Base-by-base conservation (phyloP, 1,284 basidiomycete genomes). In the Papiliotrema nemorosa region DNA sequence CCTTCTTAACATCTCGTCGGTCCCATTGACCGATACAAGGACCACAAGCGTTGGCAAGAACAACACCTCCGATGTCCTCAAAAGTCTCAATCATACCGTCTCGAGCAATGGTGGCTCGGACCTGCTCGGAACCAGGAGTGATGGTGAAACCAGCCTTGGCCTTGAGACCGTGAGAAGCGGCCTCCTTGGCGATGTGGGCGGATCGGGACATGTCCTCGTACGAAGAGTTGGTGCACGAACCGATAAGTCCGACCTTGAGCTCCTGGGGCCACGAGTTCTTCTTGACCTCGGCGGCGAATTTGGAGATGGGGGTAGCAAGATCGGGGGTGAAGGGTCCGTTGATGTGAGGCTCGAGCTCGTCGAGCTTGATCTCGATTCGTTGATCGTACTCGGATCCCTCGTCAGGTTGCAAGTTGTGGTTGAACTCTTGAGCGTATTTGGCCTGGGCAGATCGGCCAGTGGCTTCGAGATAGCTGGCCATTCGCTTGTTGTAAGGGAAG, bases 11-110 rank as follows among this genome's bases (percentile, higher is more conserved):
- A 49, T 87, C 85, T 38, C 96, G 82, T 94, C 96, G 84, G 74
- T 97, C 92, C 96, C 96, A 99, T 77, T 97, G 96, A 35, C 96
- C 96, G 63, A 98, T 98, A 73, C 96, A 99, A 26, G 96, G 96
- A 47, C 96, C 96, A 64, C 96, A 98, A 1, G 96, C 96, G 72
- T 99, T 99, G 13, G 96, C 94, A 26, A 99, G 79, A 14, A 99
- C 94, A 36, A 86, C 81, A 20, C 63, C 67, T 26, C 94, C 94
- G 44, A 97, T 88, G 59, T 84, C 83, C 70, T 93, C 82, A 34
- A 98, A 78, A 39, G 82, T 81, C 24, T 81, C 78, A 26, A 90
- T 92, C 48, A 97, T 82, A 26, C 87, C 82, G 68, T 99, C 96
- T 34, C 94, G 84, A 75, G 97, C 92, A 76, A 98, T 91, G 0